Base-by-base conservation (phyloP, 345 rosid genomes). In the Boechera retrofracta region DNA sequence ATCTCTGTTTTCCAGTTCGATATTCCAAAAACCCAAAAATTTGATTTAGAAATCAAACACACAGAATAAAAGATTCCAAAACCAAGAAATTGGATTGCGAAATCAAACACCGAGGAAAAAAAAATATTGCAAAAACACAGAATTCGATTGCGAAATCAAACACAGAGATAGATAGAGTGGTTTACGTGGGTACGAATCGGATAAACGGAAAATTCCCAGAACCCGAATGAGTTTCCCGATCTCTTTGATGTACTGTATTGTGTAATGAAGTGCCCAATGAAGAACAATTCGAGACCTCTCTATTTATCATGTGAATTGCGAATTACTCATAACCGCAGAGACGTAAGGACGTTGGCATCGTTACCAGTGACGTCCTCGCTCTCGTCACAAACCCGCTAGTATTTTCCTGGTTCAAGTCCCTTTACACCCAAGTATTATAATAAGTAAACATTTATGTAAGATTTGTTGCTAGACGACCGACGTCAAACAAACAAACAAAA, bases 311-410 rank as follows among this genome's bases (percentile, higher is more conserved):
- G 38, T 35, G 53, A 67, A 48, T 13, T 39, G 15, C 31, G 3
- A 18, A 15, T 4, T 44, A 16, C 42, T 21, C 39, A 62, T 53
- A 16, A 60, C 18, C 64, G 3, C 13, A 72, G 73, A 71, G 68
- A 54, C 59, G 70, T 8, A 76, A 53, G n/a, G 42, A 56, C 47
- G 0, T 7, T 45, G 36, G 70, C 33, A 39, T 28, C 61, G 75
- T 65, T 3, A 0, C 13, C 4, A 24, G 1, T 72, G 63, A 72
- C 78, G 65, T 63, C 67, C 63, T 35, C 33, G 64, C 81, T 73
- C 32, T 12, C 77, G 80, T 49, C 82, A 74, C 56, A 13, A 31
- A 13, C 48, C 55, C 16, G 24, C 24, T 21, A 21, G 1, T 21
- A 21, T 21, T 21, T 1, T 21, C 24, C 24, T 21, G 24, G 1